Base-by-base conservation (phyloP, 1,284 basidiomycete genomes). In the Cryptococcus sp. region DNA sequence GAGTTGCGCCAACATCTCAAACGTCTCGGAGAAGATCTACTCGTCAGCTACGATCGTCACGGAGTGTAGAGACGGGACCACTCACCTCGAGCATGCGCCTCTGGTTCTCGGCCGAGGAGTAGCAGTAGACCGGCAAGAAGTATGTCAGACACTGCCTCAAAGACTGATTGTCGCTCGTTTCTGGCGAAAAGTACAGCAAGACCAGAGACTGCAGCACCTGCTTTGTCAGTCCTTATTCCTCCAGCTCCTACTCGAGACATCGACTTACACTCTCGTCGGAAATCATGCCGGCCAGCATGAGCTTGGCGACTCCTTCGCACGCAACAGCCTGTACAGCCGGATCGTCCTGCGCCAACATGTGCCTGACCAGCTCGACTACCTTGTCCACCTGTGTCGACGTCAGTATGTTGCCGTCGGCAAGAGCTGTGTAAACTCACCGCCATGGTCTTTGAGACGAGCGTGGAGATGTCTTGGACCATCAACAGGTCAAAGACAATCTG, bases 101-200 rank as follows among this genome's bases (percentile, higher is more conserved):
- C 74, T 97, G 93, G 65, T 97, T 94, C 16, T 69, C 72, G 2
- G 82, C 73, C 0, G 86, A 85, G 1, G 90, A 89, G 69, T 87
- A 93, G 69, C 88, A 90, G 68, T 89, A 97, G 0, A 92, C 84
- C 0, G 92, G 91, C 74, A 98, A 85, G 77, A 97, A 97, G 74
- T 97, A 97, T 18, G 90, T 85, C 23, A 98, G 76, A 67, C 92
- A 97, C 72, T 97, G 94, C 47, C 91, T 78, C 25, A 97, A 76
- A 54, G 90, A 82, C 62, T 87, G 85, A 65, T 97, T 97, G 34
- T 84, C 80, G 12, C 77, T 78, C 0, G 91, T 95, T 51, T 88
- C 84, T 1, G 90, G 88, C 0, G 87, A 88, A 58, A 97, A 82
- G 73, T 94, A 98, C 21, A 85, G 79, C 25, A 91, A 73, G 1